These are phyloP conservation scores for Leccinum truebloodii DNA, from an alignment of 768 basidiomycete species.

Conservation along the genomic window DNA sequence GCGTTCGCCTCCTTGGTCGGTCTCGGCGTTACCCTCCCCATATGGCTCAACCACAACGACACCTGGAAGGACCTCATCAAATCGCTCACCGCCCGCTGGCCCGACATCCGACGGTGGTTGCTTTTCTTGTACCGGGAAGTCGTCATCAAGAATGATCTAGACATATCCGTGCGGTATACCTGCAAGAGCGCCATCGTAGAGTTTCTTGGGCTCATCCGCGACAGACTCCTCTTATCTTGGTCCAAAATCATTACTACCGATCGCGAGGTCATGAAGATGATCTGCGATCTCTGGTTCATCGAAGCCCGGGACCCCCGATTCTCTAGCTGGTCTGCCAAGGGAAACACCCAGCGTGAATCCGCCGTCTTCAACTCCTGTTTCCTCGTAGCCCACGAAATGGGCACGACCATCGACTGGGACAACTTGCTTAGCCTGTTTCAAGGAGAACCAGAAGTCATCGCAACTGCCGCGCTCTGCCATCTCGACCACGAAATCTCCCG, in stretches of 20 bases:
- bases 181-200: conserved; percentile 29
- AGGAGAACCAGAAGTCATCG: conserved; percentile 20
- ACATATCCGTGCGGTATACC: conserved; percentile 13
- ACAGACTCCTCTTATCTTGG: conserved; percentile 29
- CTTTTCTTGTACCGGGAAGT: conserved; percentile 23
- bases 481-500: conserved; percentile 27
- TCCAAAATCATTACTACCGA: conserved; percentile 26
- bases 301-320: conserved; percentile 27
- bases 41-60: conserved; percentile 24
- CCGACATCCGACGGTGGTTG: conserved; percentile 29
- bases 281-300: conserved; percentile 31
- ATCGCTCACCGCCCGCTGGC: conserved; percentile 20
- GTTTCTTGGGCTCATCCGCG: conserved; percentile 29
- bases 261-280: conserved; percentile 29
- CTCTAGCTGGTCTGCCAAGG: conserved; percentile 18
- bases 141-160: conserved; percentile 11
- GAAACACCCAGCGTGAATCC: conserved; percentile 29
- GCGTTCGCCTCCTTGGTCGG: conserved; percentile 17
- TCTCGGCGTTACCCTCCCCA: conserved; percentile 25
- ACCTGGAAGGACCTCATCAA: conserved; percentile 15
- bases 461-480: conserved; percentile 25
- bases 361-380: conserved; percentile 30
- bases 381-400: conserved; percentile 27
- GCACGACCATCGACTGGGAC: conserved; percentile 20
- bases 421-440: conserved; percentile 27